Evolutionary conservation across 371 early-diverging fungal genomes (phyloP).

Genomic region (Mortierella sp.): DNA sequence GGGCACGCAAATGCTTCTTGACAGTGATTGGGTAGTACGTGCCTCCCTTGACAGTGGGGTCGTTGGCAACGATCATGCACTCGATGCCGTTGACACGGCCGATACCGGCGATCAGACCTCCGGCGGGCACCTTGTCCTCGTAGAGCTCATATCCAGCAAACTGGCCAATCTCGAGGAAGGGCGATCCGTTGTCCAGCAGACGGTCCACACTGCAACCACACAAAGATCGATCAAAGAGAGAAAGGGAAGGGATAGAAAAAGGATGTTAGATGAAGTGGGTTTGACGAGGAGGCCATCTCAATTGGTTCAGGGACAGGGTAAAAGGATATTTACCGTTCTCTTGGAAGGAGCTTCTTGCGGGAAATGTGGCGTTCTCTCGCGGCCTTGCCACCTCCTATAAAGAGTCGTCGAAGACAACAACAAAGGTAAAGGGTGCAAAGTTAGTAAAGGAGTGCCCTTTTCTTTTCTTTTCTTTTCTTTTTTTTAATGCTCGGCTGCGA

Average conservation of each 20-base stretch:
- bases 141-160: constrained; percentile 95
- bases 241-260: neutral
- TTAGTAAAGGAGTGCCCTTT: neutral
- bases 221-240: neutral
- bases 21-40: constrained; percentile 98
- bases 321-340: constrained; percentile 80
- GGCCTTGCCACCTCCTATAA: constrained; percentile 88
- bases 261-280: neutral
- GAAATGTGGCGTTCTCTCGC: constrained; percentile 90
- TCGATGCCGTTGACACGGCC: constrained; percentile 94
- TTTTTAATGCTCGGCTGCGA: too few species aligned
- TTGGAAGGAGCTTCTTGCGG: constrained; percentile 92
- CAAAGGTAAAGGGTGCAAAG: neutral
- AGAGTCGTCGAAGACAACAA: neutral
- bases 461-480: too few species aligned
- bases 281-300: neutral
- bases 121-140: constrained; percentile 89
- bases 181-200: constrained; percentile 88
- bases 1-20: constrained; percentile 97
- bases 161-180: constrained; percentile 95
- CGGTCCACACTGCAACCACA: constrained; percentile 72
- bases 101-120: constrained; percentile 97
- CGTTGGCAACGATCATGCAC: constrained; percentile 98
- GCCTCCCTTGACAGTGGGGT: constrained; percentile 95
- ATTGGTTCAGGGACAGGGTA: neutral